Conservation (phyloP, 2,329 filamentous ascomycete genomes). For the Trichoderma polysporum region DNA sequence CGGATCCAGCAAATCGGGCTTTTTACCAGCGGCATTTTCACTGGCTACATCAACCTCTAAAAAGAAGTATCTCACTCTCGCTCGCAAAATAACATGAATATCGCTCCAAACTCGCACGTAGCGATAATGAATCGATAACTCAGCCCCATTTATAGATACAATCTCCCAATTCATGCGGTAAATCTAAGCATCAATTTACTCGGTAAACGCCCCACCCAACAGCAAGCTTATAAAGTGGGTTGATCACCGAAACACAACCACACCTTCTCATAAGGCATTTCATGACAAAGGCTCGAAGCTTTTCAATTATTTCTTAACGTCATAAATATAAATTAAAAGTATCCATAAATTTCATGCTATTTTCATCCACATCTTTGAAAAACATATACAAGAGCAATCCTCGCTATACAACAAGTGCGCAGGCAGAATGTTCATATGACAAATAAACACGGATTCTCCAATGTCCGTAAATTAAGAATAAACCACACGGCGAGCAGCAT, state of each 20-base stretch:
- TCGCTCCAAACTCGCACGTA: background rate
- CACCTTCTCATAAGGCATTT: background rate
- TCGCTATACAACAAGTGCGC: background rate
- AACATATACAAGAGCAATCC: background rate
- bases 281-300: background rate
- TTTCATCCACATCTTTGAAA: background rate
- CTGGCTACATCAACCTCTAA: background rate
- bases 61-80: too few species aligned
- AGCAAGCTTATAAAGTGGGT: conserved; percentile 1
- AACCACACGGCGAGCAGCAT: background rate
- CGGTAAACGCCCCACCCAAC: background rate
- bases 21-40: background rate
- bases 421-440: background rate
- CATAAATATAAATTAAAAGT: background rate
- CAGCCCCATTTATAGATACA: background rate
- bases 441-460: background rate
- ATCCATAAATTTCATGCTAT: background rate
- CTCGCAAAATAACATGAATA: background rate
- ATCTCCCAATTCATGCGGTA: background rate
- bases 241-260: background rate
- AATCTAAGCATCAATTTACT: background rate
- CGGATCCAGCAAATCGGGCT: background rate
- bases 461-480: background rate
- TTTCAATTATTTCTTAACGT: background rate
- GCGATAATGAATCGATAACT: background rate